Conservation (phyloP, 2,329 filamentous ascomycete genomes). For the Septoria linicola region DNA sequence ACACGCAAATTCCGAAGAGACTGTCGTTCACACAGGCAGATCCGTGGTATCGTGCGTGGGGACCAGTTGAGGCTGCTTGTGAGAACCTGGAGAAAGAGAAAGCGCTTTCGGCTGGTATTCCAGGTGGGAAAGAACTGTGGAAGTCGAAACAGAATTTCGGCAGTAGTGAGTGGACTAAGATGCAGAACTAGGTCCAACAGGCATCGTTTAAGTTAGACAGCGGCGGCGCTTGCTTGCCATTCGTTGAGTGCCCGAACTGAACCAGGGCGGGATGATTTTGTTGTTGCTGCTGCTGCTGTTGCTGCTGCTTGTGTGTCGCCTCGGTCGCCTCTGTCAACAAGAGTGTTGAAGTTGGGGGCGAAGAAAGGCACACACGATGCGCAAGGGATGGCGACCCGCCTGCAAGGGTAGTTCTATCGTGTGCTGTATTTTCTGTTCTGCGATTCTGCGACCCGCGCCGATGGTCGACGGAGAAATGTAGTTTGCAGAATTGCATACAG, state of each 20-base stretch:
- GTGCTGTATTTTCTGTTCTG: too few relatives aligned
- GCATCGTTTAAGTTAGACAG: constrained; percentile 11
- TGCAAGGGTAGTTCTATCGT: too few relatives aligned
- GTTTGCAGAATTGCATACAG: background rate
- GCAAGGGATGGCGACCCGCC: background rate
- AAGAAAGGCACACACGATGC: constrained; percentile 4
- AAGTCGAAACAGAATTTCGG: constrained; percentile 10
- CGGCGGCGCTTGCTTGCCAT: constrained; percentile 4
- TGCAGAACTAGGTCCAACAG: constrained; percentile 6
- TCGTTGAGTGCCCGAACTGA: constrained; percentile 1
- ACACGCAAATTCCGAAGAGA: background rate
- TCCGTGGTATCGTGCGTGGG: background rate
- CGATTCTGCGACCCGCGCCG: too few relatives aligned
- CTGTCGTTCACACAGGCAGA: background rate
- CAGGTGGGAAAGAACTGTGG: too few relatives aligned
- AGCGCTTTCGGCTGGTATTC: too few relatives aligned
- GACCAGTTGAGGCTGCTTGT: background rate
- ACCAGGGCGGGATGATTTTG: background rate
- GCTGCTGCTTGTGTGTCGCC: background rate
- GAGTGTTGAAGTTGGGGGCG: too few relatives aligned
- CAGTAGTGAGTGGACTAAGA: constrained; percentile 5
- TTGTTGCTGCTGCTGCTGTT: constrained; percentile 1
- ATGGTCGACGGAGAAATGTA: background rate
- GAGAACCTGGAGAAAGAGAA: background rate
- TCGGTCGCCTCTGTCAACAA: too few relatives aligned